Conservation (phyloP, 768 basidiomycete genomes). For the Boletellus sp. region DNA sequence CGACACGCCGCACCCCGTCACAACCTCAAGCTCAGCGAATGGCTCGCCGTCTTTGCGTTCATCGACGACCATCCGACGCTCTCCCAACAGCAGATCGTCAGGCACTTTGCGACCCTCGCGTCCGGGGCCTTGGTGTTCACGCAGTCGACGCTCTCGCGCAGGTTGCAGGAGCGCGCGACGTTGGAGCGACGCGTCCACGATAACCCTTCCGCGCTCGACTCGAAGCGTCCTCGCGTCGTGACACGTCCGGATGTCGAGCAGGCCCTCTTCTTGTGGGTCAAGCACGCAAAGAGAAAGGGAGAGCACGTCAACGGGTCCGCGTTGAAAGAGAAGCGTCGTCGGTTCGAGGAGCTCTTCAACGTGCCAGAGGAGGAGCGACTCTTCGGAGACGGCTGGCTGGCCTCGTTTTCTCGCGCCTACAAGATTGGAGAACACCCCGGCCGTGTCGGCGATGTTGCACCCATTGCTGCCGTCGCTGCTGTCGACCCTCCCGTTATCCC, state of each 20-base stretch:
- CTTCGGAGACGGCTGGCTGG: background rate
- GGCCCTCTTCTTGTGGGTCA: conserved; percentile 32
- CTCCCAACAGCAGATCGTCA: background rate
- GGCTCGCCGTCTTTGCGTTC: conserved; percentile 7
- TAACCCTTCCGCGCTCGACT: conserved; percentile 26
- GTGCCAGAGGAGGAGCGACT: conserved; percentile 26
- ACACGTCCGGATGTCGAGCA: conserved; percentile 34
- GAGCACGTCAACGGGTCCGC: conserved; percentile 15
- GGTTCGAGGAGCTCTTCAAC: conserved; percentile 26
- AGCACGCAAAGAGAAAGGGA: conserved; percentile 28
- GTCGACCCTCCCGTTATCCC: background rate
- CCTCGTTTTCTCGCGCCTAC: background rate
- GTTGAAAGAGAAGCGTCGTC: conserved; percentile 2
- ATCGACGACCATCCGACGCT: conserved; percentile 5
- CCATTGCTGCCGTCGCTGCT: background rate
- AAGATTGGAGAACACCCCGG: conserved; percentile 13
- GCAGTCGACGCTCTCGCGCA: conserved; percentile 9
- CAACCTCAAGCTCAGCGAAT: background rate
- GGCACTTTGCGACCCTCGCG: conserved; percentile 2
- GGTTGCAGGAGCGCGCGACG: background rate
- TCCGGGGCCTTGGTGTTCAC: conserved; percentile 1
- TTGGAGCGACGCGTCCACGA: conserved; percentile 6
- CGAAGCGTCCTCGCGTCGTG: conserved; percentile 30
- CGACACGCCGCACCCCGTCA: no score
- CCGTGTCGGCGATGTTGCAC: conserved; percentile 15